A percentile compares a stretch with the other conserved stretches of the same genome.
Evolutionary conservation across 2,329 filamentous ascomycete genomes (phyloP).

Genomic region (Nemania diffusa): DNA sequence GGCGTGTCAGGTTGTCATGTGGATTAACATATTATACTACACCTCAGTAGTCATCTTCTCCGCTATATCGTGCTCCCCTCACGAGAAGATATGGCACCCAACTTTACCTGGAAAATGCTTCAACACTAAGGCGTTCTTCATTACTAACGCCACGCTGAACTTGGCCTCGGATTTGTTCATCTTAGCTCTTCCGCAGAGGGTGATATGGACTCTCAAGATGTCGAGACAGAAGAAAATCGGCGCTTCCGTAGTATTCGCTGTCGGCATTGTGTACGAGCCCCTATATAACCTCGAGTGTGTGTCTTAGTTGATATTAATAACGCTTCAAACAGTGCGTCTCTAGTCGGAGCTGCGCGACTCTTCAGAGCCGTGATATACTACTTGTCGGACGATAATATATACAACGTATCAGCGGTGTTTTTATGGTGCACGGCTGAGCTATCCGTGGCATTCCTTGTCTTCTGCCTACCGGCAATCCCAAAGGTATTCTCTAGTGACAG

Average conservation of each 20-base stretch:
- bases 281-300: not conserved
- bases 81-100: constrained; percentile 44
- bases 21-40: constrained; percentile 40
- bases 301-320: constrained; percentile 2
- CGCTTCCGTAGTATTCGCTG: constrained; percentile 52
- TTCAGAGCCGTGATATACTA: constrained; percentile 26
- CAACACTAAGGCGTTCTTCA: constrained; percentile 54
- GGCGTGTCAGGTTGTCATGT: constrained; percentile 38
- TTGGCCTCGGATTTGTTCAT: constrained; percentile 55
- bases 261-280: constrained; percentile 52
- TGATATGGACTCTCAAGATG: constrained; percentile 54
- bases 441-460: constrained; percentile 24
- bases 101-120: constrained; percentile 50
- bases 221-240: constrained; percentile 55
- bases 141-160: constrained; percentile 54
- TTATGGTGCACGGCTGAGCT: constrained; percentile 31
- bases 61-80: constrained; percentile 45
- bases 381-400: constrained; percentile 23
- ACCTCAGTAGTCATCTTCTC: constrained; percentile 40
- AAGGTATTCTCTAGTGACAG: constrained; percentile 22
- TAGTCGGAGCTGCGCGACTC: constrained; percentile 23
- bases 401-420: constrained; percentile 25
- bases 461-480: constrained; percentile 27
- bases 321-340: constrained; percentile 10
- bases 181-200: constrained; percentile 54